Evolutionary conservation across 2,329 filamentous ascomycete genomes (phyloP).

Genomic region (Seiridium cupressi): DNA sequence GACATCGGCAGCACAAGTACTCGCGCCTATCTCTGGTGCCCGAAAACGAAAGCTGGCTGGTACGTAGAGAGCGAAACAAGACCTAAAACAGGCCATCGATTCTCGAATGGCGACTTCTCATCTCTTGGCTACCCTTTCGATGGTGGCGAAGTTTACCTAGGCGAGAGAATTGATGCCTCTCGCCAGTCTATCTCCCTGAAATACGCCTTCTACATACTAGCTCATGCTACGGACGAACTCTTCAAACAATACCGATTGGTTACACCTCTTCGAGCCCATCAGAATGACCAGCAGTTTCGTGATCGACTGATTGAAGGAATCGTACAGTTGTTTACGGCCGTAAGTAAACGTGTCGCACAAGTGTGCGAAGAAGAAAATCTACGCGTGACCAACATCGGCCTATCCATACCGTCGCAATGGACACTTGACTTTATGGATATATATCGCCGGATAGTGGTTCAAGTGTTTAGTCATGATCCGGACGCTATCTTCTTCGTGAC

Average conservation of each 20-base stretch:
- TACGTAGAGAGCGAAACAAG: slow-evolving; percentile 6
- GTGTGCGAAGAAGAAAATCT: slow-evolving; percentile 2
- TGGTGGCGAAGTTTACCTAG: slow-evolving; percentile 8
- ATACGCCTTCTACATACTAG: slow-evolving; percentile 12
- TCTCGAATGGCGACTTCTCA: slow-evolving; percentile 14
- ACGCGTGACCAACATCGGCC: slow-evolving; percentile 8
- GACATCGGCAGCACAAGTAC: slow-evolving; percentile 19
- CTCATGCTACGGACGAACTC: slow-evolving; percentile 7
- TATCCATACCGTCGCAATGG: slow-evolving; percentile 15
- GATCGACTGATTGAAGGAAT: slow-evolving; percentile 9
- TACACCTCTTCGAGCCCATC: neutral
- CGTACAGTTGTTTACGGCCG: slow-evolving; percentile 4
- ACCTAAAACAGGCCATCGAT: neutral
- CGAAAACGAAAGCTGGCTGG: neutral
- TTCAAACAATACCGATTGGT: slow-evolving; percentile 10
- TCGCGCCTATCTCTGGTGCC: slow-evolving; percentile 12
- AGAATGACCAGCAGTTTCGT: slow-evolving; percentile 1
- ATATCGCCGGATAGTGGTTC: slow-evolving; percentile 9
- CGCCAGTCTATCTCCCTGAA: slow-evolving; percentile 9
- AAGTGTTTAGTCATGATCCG: neutral
- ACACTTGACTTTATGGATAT: slow-evolving; percentile 12
- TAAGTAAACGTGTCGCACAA: slow-evolving; percentile 4
- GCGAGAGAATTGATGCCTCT: slow-evolving; percentile 6
- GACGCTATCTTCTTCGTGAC: slow-evolving; percentile 8
- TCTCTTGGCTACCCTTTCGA: slow-evolving; percentile 17